Evolutionary conservation across 371 early-diverging fungal genomes (phyloP).

Genomic region (Capillidium rhysosporum): DNA sequence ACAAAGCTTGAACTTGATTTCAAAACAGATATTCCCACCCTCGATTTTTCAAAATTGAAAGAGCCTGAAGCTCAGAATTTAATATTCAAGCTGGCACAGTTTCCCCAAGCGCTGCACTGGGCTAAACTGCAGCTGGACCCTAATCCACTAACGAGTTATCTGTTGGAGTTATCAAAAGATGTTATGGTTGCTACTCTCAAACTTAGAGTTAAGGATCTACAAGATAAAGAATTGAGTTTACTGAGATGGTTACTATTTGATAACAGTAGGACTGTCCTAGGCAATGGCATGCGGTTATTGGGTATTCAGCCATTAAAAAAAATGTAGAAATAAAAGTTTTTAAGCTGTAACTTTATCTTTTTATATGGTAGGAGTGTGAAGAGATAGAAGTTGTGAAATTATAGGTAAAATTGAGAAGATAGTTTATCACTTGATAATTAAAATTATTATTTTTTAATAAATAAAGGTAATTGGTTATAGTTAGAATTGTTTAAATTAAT

Average conservation of each 20-base stretch:
- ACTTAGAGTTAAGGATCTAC: constrained; percentile 49
- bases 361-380: too few species aligned
- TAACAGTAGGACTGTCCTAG: constrained; percentile 42
- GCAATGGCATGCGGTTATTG: constrained; percentile 18
- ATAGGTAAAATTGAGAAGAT: too few species aligned
- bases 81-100: constrained; percentile 53
- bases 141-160: constrained; percentile 65
- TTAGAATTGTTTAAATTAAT: too few species aligned
- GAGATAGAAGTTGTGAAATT: too few species aligned
- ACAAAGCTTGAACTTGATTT: constrained; percentile 11
- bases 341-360: too few species aligned
- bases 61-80: constrained; percentile 50
- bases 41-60: constrained; percentile 16
- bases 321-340: constrained; percentile 35
- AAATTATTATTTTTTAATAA: too few species aligned
- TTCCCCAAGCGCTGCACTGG: constrained; percentile 52
- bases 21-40: constrained; percentile 16
- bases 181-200: constrained; percentile 49
- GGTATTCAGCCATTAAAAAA: constrained; percentile 62
- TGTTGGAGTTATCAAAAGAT: constrained; percentile 62
- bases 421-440: too few species aligned
- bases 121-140: constrained; percentile 59
- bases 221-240: constrained; percentile 37
- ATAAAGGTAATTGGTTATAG: too few species aligned
- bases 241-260: constrained; percentile 55